Base-by-base conservation (phyloP, 2,329 filamentous ascomycete species). In the Sclerotinia minor region DNA sequence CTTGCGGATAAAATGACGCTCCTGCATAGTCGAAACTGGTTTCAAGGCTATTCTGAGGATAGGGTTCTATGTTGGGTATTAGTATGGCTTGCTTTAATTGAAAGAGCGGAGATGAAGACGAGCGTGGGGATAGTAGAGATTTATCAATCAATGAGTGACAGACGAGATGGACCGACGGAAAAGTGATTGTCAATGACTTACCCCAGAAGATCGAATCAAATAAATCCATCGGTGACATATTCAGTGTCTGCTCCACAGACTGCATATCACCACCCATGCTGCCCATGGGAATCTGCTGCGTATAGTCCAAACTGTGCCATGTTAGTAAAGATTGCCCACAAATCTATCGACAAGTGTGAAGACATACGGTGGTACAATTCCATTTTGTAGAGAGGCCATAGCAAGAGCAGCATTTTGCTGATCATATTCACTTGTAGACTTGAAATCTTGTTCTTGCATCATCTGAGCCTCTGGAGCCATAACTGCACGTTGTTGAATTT, bases 121-220 rank as follows among this genome's bases (percentile, higher is more conserved):
- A 44, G 45, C 24, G n/a, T 7, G 7, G 32, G 15, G 2, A 41
- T 9, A 17, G 8, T 6, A n/a, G n/a, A 21, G 3, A 45, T 3
- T 4, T 6, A 50, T 24, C 29, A 45, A 49, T 61, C 13, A 21
- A 49, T 24, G 21, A 26, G 21, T n/a, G 13, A 11, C 24, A 41
- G 1, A 26, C 32, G 21, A 64, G 26, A 54, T 1, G 17, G 38
- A 19, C 8, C 11, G 29, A 55, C 11, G 17, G 13, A 9, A 52
- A 38, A 26, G 5, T 50, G n/a, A n/a, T 17, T 5, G 26, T 63
- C 1, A 41, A 63, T 41, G 15, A 80, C 84, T 76, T 78, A 88
- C 86, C 87, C 82, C 86, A 88, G 79, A 88, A 89, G 57, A 89
- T 89, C 5, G 86, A 88, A 73, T 89, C 86, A 74, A 88, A 89